A percentile compares a stretch with the other conserved stretches of the same genome.
Evolutionary conservation across 257 asterid genomes (phyloP).

Genomic region (Plantago ovata): DNA sequence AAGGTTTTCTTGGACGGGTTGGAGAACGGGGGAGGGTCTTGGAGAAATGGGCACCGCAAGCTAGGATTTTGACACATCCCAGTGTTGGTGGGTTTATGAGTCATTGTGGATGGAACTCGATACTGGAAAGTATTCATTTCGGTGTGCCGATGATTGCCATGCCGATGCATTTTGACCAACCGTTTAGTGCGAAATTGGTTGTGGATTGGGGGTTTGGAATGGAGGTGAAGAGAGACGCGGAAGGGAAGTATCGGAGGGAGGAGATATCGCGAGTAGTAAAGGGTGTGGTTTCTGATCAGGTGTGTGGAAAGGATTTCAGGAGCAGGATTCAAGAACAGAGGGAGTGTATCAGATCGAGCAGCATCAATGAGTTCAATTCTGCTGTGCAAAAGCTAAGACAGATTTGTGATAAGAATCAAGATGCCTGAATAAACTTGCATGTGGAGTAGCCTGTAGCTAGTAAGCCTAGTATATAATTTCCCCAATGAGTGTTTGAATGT

Average conservation of each 20-base stretch:
- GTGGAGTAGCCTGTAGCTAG: too few relatives aligned
- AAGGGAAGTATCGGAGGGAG: constrained; percentile 17
- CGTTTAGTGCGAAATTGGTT: constrained; percentile 27
- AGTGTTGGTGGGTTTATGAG: constrained; percentile 35
- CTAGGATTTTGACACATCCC: constrained; percentile 20
- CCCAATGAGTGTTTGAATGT: too few relatives aligned
- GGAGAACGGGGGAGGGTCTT: constrained; percentile 35
- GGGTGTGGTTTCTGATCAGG: constrained; percentile 26
- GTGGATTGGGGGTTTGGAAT: too few relatives aligned
- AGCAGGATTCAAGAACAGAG: constrained; percentile 14
- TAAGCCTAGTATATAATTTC: too few relatives aligned
- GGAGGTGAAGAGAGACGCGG: constrained; percentile 25
- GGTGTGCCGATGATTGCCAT: constrained; percentile 34
- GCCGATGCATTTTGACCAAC: constrained; percentile 46
- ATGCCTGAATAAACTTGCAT: too few relatives aligned
- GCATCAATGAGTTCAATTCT: too few relatives aligned
- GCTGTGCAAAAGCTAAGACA: too few relatives aligned
- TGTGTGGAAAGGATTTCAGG: constrained; percentile 22
- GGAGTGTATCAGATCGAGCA: constrained; percentile 20
- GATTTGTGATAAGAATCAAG: too few relatives aligned
- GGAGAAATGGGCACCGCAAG: constrained; percentile 43
- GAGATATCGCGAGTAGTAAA: constrained; percentile 22
- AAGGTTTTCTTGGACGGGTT: constrained; percentile 32
- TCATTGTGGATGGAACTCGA: constrained; percentile 37
- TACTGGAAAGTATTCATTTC: constrained; percentile 22